Evolutionary conservation across 805 yeast species (phyloP).

Genomic region (Aciculoconidium aculeatum): DNA sequence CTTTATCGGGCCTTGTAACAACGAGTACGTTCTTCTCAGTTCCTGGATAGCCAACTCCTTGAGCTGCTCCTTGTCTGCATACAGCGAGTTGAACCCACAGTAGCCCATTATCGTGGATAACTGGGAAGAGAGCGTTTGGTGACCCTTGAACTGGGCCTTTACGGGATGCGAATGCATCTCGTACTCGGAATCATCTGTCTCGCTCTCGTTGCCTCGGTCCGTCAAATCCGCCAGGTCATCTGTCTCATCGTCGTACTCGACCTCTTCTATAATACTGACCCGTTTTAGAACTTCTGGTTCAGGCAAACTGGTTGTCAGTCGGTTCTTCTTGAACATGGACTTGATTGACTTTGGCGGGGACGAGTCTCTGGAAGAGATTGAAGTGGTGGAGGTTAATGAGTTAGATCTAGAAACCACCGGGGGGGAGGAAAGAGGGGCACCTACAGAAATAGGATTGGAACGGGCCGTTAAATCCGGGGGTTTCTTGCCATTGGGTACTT

Average conservation of each 20-base stretch:
- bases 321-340: conserved; percentile 3
- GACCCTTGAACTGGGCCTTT: conserved; percentile 12
- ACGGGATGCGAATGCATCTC: conserved; percentile 26
- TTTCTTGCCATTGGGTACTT: too few species aligned
- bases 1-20: conserved; percentile 13
- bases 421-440: conserved; percentile 5
- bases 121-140: conserved; percentile 15
- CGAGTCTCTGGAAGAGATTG: too few species aligned
- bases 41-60: conserved; percentile 25
- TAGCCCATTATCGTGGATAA: conserved; percentile 28
- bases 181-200: conserved; percentile 12
- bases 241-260: conserved; percentile 7
- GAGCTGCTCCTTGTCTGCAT: conserved; percentile 12
- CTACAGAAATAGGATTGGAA: too few species aligned
- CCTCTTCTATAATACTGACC: conserved; percentile 24
- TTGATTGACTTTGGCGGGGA: too few species aligned
- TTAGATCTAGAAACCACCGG: conserved; percentile 2
- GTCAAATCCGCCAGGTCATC: too few species aligned
- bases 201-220: conserved; percentile 6
- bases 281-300: conserved; percentile 9
- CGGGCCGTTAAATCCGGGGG: too few species aligned
- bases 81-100: conserved; percentile 23
- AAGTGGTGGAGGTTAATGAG: conserved; percentile 4
- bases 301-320: conserved; percentile 3
- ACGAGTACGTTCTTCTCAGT: conserved; percentile 27